These are phyloP conservation scores for Colletotrichum sp. DNA, from an alignment of 2,329 filamentous ascomycete species.

Conservation along the genomic window DNA sequence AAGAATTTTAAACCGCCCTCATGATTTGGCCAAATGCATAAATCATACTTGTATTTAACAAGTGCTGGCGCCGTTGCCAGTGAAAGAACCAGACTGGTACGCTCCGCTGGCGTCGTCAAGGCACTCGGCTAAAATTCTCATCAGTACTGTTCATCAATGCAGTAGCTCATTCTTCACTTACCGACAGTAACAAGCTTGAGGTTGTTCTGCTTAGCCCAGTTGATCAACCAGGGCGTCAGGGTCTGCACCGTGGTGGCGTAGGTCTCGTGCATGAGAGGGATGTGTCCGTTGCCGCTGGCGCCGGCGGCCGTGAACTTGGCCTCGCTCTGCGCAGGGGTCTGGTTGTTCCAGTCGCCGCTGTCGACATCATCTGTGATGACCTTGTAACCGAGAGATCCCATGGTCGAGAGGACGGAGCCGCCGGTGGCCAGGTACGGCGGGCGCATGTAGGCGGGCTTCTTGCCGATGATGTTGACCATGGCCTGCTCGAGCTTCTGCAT, in stretches of 20 bases:
- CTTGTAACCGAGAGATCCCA: slow-evolving; percentile 58
- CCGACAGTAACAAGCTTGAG: slow-evolving; percentile 55
- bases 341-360: slow-evolving; percentile 65
- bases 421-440: slow-evolving; percentile 55
- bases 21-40: not conserved
- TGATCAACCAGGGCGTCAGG: slow-evolving; percentile 54
- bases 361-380: slow-evolving; percentile 67
- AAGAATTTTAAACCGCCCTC: not conserved
- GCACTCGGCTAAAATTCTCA: slow-evolving; percentile 40
- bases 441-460: slow-evolving; percentile 55
- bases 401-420: slow-evolving; percentile 44
- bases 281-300: slow-evolving; percentile 51
- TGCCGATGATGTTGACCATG: slow-evolving; percentile 51
- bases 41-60: slow-evolving; percentile 26
- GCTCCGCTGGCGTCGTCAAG: slow-evolving; percentile 43
- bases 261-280: slow-evolving; percentile 63
- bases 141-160: not conserved
- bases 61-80: slow-evolving; percentile 33
- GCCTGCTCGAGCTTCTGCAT: slow-evolving; percentile 58
- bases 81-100: slow-evolving; percentile 45
- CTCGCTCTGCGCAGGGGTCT: slow-evolving; percentile 55
- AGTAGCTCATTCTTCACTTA: slow-evolving; percentile 31
- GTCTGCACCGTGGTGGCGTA: slow-evolving; percentile 53
- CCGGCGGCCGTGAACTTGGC: slow-evolving; percentile 53
- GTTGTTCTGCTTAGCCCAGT: slow-evolving; percentile 54